These are phyloP conservation scores for Pelargonium hybrid DNA, from an alignment of 441 rosid species.

Conservation along the genomic window DNA sequence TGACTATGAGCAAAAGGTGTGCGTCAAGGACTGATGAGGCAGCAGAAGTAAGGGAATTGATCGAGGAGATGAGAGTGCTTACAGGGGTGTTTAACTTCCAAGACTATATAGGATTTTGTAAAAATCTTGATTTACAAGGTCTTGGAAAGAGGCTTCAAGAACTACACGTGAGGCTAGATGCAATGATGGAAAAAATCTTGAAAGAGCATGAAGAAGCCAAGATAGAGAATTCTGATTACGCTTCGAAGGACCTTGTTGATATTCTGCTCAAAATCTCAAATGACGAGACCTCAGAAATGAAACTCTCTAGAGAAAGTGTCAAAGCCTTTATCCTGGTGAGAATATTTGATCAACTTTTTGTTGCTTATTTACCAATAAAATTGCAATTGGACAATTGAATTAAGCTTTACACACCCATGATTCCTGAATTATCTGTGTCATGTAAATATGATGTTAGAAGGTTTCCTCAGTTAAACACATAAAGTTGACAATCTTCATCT, in stretches of 20 bases:
- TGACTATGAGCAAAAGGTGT: slow-evolving; percentile 32
- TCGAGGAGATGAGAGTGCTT: slow-evolving; percentile 27
- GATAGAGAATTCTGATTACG: slow-evolving; percentile 10
- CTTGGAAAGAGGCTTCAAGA: slow-evolving; percentile 27
- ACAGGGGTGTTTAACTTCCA: slow-evolving; percentile 36
- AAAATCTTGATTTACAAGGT: slow-evolving; percentile 42
- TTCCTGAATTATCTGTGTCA: not conserved
- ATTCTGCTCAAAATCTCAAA: slow-evolving; percentile 30
- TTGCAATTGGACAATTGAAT: no score
- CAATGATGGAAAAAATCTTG: slow-evolving; percentile 32
- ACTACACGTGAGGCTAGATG: slow-evolving; percentile 27
- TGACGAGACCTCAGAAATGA: slow-evolving; percentile 41
- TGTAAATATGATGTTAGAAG: not conserved
- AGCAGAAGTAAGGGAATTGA: slow-evolving; percentile 26
- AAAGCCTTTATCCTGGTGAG: slow-evolving; percentile 62
- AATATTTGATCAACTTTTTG: no score
- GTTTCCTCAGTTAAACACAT: not conserved
- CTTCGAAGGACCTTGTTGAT: slow-evolving; percentile 32
- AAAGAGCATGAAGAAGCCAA: slow-evolving; percentile 28
- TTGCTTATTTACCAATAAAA: no score
- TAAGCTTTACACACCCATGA: no score
- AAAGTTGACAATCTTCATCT: not conserved
- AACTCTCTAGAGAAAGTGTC: slow-evolving; percentile 46
- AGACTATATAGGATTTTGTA: slow-evolving; percentile 35
- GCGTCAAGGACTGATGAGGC: slow-evolving; percentile 28